A percentile compares a stretch with the other conserved stretches of the same genome.
Evolutionary conservation across 108 stramenopile species (phyloP).

Genomic region (Skeletonema grethae): DNA sequence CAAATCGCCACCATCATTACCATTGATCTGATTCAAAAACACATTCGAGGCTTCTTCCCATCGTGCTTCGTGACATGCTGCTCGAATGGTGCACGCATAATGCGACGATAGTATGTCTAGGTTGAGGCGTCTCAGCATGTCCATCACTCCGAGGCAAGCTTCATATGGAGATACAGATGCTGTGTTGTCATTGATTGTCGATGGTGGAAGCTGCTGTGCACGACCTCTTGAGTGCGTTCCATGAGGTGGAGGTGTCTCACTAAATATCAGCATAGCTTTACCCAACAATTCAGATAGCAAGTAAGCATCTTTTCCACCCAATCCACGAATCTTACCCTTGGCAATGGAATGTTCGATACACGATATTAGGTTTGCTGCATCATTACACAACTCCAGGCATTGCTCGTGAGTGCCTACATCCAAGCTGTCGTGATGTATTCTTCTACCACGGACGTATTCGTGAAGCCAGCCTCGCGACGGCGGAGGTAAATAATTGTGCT

Average conservation of each 20-base stretch:
- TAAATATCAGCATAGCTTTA: slow-evolving; percentile 31
- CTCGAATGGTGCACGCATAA: slow-evolving; percentile 58
- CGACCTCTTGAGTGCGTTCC: background rate
- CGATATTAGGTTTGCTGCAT: slow-evolving; percentile 30
- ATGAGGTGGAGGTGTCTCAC: slow-evolving; percentile 37
- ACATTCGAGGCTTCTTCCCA: slow-evolving; percentile 69
- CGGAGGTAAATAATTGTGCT: slow-evolving; percentile 26
- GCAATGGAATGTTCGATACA: slow-evolving; percentile 32
- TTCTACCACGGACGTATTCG: slow-evolving; percentile 6
- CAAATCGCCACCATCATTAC: slow-evolving; percentile 36
- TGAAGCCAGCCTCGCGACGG: slow-evolving; percentile 31
- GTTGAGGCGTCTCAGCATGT: slow-evolving; percentile 56
- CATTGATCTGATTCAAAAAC: slow-evolving; percentile 71
- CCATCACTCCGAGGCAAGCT: slow-evolving; percentile 45
- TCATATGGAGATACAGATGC: slow-evolving; percentile 24
- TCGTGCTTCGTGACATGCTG: slow-evolving; percentile 54
- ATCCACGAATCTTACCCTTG: slow-evolving; percentile 25
- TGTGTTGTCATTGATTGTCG: background rate
- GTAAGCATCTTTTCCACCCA: slow-evolving; percentile 36
- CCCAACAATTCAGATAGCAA: slow-evolving; percentile 33
- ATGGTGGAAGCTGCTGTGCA: background rate
- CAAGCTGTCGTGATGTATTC: background rate
- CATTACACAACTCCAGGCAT: slow-evolving; percentile 8
- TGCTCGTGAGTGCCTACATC: background rate
- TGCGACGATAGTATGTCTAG: slow-evolving; percentile 58